Percentiles rank a stretch among this genome's conserved stretches.
phyloP scores from a whole-genome alignment of 2,329 filamentous ascomycete genomes.

The Ciborinia camelliae region DNA sequence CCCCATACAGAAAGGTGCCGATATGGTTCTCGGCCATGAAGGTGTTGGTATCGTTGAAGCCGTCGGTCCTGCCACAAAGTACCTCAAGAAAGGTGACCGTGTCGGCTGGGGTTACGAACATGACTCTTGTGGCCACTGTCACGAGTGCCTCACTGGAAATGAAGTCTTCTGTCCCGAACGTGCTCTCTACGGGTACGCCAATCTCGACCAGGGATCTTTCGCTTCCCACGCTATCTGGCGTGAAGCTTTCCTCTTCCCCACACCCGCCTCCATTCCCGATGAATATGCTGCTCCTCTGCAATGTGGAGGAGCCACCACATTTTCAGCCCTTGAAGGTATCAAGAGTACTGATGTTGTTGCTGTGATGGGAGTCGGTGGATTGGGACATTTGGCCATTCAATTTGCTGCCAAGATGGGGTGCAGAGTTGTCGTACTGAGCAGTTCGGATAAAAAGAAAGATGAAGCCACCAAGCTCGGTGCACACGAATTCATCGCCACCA shows the following conservation, averaged over 20 bases:
- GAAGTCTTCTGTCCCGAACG: slow-evolving; percentile 42
- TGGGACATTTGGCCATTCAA: slow-evolving; percentile 60
- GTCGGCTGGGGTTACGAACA: slow-evolving; percentile 46
- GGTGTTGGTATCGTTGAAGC: slow-evolving; percentile 62
- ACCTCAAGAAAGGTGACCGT: slow-evolving; percentile 41
- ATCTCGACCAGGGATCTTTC: slow-evolving; percentile 48
- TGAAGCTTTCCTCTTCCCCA: slow-evolving; percentile 40
- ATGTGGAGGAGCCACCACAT: slow-evolving; percentile 45
- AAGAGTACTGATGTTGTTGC: slow-evolving; percentile 36
- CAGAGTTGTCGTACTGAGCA: slow-evolving; percentile 54
- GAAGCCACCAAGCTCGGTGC: slow-evolving; percentile 59
- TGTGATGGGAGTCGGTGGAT: slow-evolving; percentile 54
- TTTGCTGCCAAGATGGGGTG: slow-evolving; percentile 61
- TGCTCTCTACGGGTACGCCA: slow-evolving; percentile 42
- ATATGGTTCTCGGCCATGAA: slow-evolving; percentile 59
- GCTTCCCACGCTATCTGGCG: slow-evolving; percentile 40
- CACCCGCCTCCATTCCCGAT: slow-evolving; percentile 39
- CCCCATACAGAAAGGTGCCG: slow-evolving; percentile 13
- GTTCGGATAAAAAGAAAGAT: slow-evolving; percentile 58
- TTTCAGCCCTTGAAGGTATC: slow-evolving; percentile 35
- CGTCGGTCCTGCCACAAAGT: slow-evolving; percentile 51
- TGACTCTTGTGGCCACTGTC: slow-evolving; percentile 43
- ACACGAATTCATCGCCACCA: slow-evolving; percentile 57
- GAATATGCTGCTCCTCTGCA: slow-evolving; percentile 44
- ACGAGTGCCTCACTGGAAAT: slow-evolving; percentile 42